Conservation (phyloP, 1,284 basidiomycete species). For the Cryptococcus neoformans region DNA sequence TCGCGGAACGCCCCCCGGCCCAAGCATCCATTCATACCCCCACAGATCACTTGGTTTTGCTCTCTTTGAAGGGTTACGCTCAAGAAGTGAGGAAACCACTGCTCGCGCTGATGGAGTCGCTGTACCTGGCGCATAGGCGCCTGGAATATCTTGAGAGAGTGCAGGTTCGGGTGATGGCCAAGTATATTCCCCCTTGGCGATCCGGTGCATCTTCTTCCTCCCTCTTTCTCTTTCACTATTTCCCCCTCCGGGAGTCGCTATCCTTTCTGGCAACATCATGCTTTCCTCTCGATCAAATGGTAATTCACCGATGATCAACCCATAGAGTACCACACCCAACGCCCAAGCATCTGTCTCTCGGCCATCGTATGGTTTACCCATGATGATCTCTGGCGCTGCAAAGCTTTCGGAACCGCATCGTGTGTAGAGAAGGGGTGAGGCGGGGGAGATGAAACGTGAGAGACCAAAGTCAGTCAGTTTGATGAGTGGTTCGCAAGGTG, state of each 20-base stretch:
- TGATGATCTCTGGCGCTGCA: constrained; percentile 86
- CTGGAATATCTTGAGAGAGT: neutral
- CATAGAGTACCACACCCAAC: constrained; percentile 77
- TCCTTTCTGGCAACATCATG: constrained; percentile 17
- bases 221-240: constrained; percentile 50
- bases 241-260: constrained; percentile 33
- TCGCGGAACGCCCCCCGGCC: constrained; percentile 27
- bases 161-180: constrained; percentile 54
- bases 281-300: constrained; percentile 46
- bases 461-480: constrained; percentile 91
- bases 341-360: constrained; percentile 88
- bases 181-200: constrained; percentile 70
- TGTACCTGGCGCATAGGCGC: neutral
- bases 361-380: constrained; percentile 74
- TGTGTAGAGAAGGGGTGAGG: constrained; percentile 69
- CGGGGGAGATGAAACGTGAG: constrained; percentile 74
- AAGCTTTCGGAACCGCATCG: constrained; percentile 90
- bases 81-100: constrained; percentile 55
- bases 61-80: constrained; percentile 64
- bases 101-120: neutral
- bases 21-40: constrained; percentile 64
- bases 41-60: constrained; percentile 61
- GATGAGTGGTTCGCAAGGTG: constrained; percentile 58
- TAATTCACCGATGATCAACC: constrained; percentile 61
- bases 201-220: constrained; percentile 59